Percentiles rank a stretch among this genome's conserved stretches.
Conservation (phyloP, 2,329 filamentous ascomycete genomes). For the Graphilbum fragrans region DNA sequence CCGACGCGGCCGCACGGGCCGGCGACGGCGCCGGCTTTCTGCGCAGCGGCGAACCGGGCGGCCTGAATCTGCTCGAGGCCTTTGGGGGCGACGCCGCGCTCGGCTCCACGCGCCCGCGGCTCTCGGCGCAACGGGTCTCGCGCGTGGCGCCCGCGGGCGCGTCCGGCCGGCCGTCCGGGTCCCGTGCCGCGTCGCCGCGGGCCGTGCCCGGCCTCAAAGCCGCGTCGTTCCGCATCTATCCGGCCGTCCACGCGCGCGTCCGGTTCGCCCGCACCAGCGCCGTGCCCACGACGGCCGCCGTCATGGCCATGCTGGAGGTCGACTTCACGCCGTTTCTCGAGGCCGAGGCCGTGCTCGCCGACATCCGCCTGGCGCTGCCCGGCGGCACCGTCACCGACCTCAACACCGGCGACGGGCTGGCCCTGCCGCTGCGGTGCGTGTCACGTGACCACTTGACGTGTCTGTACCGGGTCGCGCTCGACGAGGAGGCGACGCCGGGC, state of each 20-base stretch:
- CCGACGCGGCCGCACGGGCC: conserved; percentile 5
- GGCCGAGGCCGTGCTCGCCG: conserved; percentile 50
- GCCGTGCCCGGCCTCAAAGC: conserved; percentile 30
- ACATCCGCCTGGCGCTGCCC: conserved; percentile 42
- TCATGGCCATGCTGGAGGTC: conserved; percentile 61
- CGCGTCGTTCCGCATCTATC: conserved; percentile 51
- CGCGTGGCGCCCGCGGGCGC: conserved; percentile 53
- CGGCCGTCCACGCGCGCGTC: conserved; percentile 60
- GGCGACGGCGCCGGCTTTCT: conserved; percentile 45
- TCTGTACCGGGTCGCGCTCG: conserved; percentile 53
- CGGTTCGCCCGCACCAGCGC: conserved; percentile 55
- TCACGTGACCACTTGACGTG: conserved; percentile 67
- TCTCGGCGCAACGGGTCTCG: conserved; percentile 64
- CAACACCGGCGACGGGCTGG: conserved; percentile 30
- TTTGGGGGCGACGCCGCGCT: conserved; percentile 56
- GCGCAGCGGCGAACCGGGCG: conserved; percentile 53
- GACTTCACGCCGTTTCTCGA: conserved; percentile 62
- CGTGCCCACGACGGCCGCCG: conserved; percentile 42
- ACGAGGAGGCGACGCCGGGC: conserved; percentile 21
- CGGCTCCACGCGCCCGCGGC: conserved; percentile 46
- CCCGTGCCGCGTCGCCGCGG: conserved; percentile 34
- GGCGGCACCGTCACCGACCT: conserved; percentile 49
- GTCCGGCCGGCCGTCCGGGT: too few relatives aligned
- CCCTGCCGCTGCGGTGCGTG: conserved; percentile 48
- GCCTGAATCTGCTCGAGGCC: conserved; percentile 66